phyloP scores from a whole-genome alignment of 2,329 filamentous ascomycete genomes.

The Alternaria sp. region DNA sequence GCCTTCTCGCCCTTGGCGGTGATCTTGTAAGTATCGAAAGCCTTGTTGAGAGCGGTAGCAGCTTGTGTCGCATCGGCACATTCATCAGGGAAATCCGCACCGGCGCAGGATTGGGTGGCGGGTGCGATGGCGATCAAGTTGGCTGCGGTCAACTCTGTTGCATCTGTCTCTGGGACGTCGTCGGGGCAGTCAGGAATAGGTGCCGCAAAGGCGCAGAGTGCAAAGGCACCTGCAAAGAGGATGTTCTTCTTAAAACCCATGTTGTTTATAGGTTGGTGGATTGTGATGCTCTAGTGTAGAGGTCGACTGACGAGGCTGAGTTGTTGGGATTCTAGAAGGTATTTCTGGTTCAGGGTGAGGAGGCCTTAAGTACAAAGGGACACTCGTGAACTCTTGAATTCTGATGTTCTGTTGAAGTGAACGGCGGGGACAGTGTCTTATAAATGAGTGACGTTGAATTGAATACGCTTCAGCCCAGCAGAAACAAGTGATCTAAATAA shows the following conservation, averaged over 20 bases:
- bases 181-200: constrained; percentile 25
- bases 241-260: constrained; percentile 39
- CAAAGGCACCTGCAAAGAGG: constrained; percentile 34
- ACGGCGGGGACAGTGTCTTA: not conserved
- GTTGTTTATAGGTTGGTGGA: constrained; percentile 18
- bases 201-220: constrained; percentile 51
- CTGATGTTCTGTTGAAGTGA: not conserved
- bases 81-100: constrained; percentile 60
- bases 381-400: not conserved
- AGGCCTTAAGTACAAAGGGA: not conserved
- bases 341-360: not conserved
- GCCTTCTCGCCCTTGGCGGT: constrained; percentile 68
- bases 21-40: constrained; percentile 68
- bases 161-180: constrained; percentile 4
- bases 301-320: not conserved
- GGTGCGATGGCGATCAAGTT: constrained; percentile 66
- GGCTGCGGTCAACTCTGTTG: constrained; percentile 30
- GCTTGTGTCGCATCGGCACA: constrained; percentile 69
- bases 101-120: constrained; percentile 62
- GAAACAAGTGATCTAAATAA: constrained; percentile 23
- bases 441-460: constrained; percentile 20
- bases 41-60: constrained; percentile 64
- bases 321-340: not conserved
- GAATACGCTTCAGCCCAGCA: constrained; percentile 21
- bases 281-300: not conserved